Evolutionary conservation across 192 early-diverging fungal species (phyloP), one percentile per base, ranked within the genome.

Genomic region (Coemansia sp.): DNA sequence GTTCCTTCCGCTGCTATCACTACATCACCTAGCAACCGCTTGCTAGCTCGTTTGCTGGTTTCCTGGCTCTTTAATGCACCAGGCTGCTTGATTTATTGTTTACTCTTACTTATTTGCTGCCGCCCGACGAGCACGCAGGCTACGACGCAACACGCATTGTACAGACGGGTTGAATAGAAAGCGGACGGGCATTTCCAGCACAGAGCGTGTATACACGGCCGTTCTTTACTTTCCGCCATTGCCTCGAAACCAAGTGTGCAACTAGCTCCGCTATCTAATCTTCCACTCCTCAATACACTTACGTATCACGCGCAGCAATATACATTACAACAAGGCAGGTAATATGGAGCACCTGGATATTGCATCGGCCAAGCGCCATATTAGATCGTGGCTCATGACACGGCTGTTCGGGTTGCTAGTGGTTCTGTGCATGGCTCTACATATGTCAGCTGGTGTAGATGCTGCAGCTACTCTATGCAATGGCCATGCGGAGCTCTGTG

Each of bases 401-500:
- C 30, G 29, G 29, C 24, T 43, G 3, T 33, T 20, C 17, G 44
- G 40, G 28, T 35, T 55, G 36, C 18, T 41, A 20, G 25, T 61
- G 50, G 50, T 45, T 20, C 33, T 64, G 24, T 55, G 42, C 34
- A 18, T 64, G 33, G 40, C 43, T 43, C 38, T 72, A 52, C 51
- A 63, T 28, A n/a, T 53, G 19, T 47, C 59, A 37, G 51, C 37
- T 29, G 49, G 28, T 28, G 51, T 34, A 25, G 19, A 19, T 27
- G 63, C 53, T 48, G 63, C 36, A 13, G 24, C 22, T 17, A 53
- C 20, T 15, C 9, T 49, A 25, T 75, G 72, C 58, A 75, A 75
- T 50, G 64, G 67, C 19, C 60, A 67, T 30, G 46, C 45, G 23
- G 64, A 68, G 56, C 72, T 75, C 25, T 75, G 72, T 27, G 36